Base-by-base conservation (phyloP, 2,329 filamentous ascomycete genomes). In the Fusarium oxysporum region DNA sequence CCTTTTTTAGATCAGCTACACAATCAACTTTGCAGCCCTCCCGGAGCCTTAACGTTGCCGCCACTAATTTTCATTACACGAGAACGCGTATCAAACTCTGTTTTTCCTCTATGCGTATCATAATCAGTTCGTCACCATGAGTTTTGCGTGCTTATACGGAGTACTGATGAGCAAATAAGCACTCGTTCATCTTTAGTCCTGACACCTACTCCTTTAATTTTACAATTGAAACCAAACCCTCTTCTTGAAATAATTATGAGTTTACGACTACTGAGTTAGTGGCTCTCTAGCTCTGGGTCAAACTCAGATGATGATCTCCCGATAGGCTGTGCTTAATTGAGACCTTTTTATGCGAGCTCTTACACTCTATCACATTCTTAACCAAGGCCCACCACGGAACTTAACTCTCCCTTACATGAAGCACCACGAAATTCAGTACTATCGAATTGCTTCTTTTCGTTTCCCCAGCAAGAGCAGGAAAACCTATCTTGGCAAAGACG, bases 91-190 rank as follows among this genome's bases (percentile, higher is more conserved):
- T 51, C 41, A 41, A 71, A 73, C 62, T 70, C 45, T 72, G 28
- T 61, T 70, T 61, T 40, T 40, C 8, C 33, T 58, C 30, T 51
- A 37, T 33, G 35, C 33, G 35, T 35, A 25, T 47, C 56, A 63
- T 73, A 70, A 73, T 30, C 45, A 55, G 45, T 37, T 51, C 71
- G 70, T 73, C 71, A 73, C 63, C 47, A 38, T 57, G 53, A 71
- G 40, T 57, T 38, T 33, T 21, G 23, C 43, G 32, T 61, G 50
- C 33, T 28, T 35, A 56, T 41, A 35, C 48, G 30, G 30, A 19
- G 19, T 23, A 51, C 48, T 35, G 53, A 51, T 57, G 38, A 51
- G 40, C 17, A 54, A 37, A 40, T 16, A 23, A 50, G 32, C 33
- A 30, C 54, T 48, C 28, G 40, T 33, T 51, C 28, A 32, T 35